Conservation (phyloP, 306 rosid genomes). For the Arachis stenosperma region DNA sequence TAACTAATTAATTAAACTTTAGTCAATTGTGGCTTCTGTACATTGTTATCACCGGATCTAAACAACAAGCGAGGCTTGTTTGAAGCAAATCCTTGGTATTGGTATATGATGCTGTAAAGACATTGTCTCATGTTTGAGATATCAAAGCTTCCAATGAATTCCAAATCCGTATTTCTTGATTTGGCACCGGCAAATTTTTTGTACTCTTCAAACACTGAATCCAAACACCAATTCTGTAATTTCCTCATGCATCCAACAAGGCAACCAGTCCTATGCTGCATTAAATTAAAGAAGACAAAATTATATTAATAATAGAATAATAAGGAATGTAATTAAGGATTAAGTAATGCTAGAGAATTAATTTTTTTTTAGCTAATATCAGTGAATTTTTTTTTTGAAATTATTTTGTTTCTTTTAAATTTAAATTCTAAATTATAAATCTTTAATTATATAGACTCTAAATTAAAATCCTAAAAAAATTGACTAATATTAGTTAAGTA, state of each 20-base stretch:
- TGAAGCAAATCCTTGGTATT: slow-evolving; percentile 70
- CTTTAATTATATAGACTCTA: too few species aligned
- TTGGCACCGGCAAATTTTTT: slow-evolving; percentile 68
- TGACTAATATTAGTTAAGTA: not conserved
- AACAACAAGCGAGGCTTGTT: slow-evolving; percentile 66
- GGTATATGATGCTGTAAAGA: slow-evolving; percentile 78
- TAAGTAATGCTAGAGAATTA: too few species aligned
- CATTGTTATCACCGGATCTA: slow-evolving; percentile 47
- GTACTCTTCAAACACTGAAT: slow-evolving; percentile 75
- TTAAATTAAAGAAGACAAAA: not conserved
- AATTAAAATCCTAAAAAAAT: too few species aligned
- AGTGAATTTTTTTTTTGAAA: too few species aligned
- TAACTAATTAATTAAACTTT: slow-evolving; percentile 31
- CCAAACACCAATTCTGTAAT: slow-evolving; percentile 78
- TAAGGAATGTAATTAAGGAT: too few species aligned
- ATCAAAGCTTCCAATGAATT: slow-evolving; percentile 62
- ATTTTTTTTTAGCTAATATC: too few species aligned
- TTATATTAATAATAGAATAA: not conserved
- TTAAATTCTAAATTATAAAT: too few species aligned
- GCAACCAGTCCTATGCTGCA: slow-evolving; percentile 83
- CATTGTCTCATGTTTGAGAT: slow-evolving; percentile 57
- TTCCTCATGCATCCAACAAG: slow-evolving; percentile 82
- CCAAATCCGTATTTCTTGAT: slow-evolving; percentile 63
- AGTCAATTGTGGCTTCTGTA: slow-evolving; percentile 58
- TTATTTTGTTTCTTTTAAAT: too few species aligned